Base-by-base conservation (phyloP, 257 asterid genomes). In the Penstemon davidsonii region DNA sequence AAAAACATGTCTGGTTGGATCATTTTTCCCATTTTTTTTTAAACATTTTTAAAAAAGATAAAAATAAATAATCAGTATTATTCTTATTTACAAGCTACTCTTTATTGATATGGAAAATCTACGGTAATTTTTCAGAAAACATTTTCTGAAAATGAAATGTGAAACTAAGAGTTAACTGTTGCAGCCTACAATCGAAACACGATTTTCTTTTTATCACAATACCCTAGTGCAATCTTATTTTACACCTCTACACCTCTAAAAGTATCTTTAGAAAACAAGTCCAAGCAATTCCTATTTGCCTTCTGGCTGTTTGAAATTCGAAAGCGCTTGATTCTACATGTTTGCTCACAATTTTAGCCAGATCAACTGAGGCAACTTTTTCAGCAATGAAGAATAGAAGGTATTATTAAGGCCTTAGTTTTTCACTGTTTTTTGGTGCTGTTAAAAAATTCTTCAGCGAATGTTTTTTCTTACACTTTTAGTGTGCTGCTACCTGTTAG, bases 221-320 rank as follows among this genome's bases (percentile, higher is more conserved):
- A 49, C 11, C 54, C 15, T 9, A 49, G 18, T 9, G 8, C 18
- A 49, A 49, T 49, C 15, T 3, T 49, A 12, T 10, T 12, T 15
- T 9, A 49, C 5, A 10, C 4, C n/a, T 49, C 18, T 9, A 49
- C 5, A 10, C 4, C n/a, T 49, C 18, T 10, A 10, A 8, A 49
- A 49, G n/a, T 49, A 49, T 49, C 15, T 49, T 49, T 8, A 3
- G 33, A 3, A 46, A 46, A 49, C 54, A 1, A 49, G 6, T 49
- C n/a, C 54, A 49, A 49, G 8, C 54, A 49, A 49, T 49, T 13
- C 15, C 0, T 49, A 4, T 6, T 66, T 45, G 53, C 25, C 57
- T 57, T 39, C 5, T 75, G 62, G 64, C 62, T 2, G 54, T 44
- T 73, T 60, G 56, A 36, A 66, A 52, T 66, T 59, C 52, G 54